A percentile compares a stretch with the other conserved stretches of the same genome.
These are phyloP conservation scores for Ananas comosus DNA, from an alignment of 176 grass and related monocot species.

Conservation along the genomic window DNA sequence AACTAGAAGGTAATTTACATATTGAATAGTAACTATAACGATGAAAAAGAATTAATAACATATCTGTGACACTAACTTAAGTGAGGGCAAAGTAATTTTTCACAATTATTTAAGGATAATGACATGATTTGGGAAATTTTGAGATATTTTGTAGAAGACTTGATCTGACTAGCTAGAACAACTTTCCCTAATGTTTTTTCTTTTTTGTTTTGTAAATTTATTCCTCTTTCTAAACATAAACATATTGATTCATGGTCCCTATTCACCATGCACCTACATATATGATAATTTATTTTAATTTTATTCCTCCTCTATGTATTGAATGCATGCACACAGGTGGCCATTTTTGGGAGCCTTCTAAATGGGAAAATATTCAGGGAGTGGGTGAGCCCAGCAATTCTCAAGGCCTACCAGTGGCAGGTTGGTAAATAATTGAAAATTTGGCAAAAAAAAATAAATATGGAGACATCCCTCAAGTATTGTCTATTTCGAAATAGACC, in stretches of 20 bases:
- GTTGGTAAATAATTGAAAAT: slow-evolving; percentile 3
- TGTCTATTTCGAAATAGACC: too few relatives aligned
- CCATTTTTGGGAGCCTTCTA: slow-evolving; percentile 9
- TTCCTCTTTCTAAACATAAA: neutral
- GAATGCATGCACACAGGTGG: neutral
- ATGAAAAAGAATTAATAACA: too few relatives aligned
- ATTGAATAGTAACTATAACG: too few relatives aligned
- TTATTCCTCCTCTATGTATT: neutral
- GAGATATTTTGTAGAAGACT: neutral
- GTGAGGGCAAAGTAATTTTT: too few relatives aligned
- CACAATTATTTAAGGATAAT: too few relatives aligned
- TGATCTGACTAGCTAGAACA: neutral
- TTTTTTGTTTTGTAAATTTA: too few relatives aligned
- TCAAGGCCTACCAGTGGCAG: slow-evolving; percentile 15
- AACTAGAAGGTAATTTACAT: too few relatives aligned
- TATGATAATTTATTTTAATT: neutral
- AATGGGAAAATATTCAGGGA: slow-evolving; percentile 12
- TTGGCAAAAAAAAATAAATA: neutral
- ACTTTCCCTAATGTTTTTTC: neutral
- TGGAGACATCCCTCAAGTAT: too few relatives aligned
- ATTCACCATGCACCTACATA: neutral
- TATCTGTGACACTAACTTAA: too few relatives aligned
- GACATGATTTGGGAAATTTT: too few relatives aligned
- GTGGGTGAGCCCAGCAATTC: slow-evolving; percentile 13
- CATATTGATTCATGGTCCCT: neutral